Evolutionary conservation across 2,329 filamentous ascomycete species (phyloP).

Genomic region (Verticillium klebahnii): DNA sequence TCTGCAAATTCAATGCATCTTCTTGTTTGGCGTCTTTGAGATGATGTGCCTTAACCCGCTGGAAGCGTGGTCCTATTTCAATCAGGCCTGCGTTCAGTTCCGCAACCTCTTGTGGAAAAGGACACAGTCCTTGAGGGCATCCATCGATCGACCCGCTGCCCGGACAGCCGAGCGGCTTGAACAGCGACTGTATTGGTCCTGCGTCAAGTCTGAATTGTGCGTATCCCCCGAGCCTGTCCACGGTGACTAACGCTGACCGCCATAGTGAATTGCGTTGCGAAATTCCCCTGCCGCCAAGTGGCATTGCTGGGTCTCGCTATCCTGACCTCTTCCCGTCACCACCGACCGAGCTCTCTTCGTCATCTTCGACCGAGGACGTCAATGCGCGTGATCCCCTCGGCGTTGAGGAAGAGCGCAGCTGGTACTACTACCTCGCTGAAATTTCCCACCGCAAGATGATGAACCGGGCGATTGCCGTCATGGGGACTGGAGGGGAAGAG

Average conservation of each 20-base stretch:
- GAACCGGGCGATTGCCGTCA: constrained; percentile 6
- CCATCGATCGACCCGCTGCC: not conserved
- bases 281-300: constrained; percentile 10
- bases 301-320: constrained; percentile 17
- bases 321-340: constrained; percentile 23
- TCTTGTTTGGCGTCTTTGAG: constrained; percentile 25
- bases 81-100: constrained; percentile 21
- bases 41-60: constrained; percentile 26
- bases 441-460: constrained; percentile 22
- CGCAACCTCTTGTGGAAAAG: constrained; percentile 13
- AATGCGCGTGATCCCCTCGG: constrained; percentile 5
- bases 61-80: constrained; percentile 24
- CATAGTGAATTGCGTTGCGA: constrained; percentile 11
- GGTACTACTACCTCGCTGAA: constrained; percentile 25
- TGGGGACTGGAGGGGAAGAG: constrained; percentile 10
- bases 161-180: constrained; percentile 14
- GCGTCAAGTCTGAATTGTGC: constrained; percentile 26
- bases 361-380: not conserved
- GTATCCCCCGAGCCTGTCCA: not conserved
- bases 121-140: not conserved
- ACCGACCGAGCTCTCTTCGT: constrained; percentile 13
- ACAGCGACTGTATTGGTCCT: constrained; percentile 26
- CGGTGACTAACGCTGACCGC: not conserved
- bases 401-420: constrained; percentile 18
- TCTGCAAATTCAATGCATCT: constrained; percentile 23